Percentiles rank a stretch among this genome's conserved stretches.
Conservation (phyloP, 345 rosid species). For the Limnanthes douglasii region DNA sequence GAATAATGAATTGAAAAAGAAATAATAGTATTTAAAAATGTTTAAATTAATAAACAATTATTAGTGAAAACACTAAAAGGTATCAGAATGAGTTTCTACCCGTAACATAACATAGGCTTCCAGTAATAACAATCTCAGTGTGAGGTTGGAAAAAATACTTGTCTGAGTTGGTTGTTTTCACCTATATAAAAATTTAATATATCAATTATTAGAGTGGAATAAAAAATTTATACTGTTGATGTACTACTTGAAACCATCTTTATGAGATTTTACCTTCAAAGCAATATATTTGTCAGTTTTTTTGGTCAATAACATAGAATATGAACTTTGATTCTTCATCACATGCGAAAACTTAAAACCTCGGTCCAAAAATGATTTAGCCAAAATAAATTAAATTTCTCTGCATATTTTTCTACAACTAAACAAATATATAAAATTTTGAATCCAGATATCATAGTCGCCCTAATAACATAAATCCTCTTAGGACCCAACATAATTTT, state of each 20-base stretch:
- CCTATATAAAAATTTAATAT: constrained; percentile 37
- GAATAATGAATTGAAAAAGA: not conserved
- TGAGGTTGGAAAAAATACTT: constrained; percentile 82
- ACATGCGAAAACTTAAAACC: not conserved
- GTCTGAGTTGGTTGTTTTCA: constrained; percentile 76
- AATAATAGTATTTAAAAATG: not conserved
- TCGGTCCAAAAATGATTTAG: not conserved
- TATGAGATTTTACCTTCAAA: constrained; percentile 69
- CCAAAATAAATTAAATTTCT: not conserved
- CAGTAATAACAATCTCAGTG: constrained; percentile 50
- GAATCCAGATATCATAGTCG: no score
- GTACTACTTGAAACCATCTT: not conserved
- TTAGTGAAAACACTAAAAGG: not conserved
- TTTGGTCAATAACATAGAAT: constrained; percentile 63
- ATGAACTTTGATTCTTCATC: constrained; percentile 56
- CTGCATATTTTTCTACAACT: not conserved
- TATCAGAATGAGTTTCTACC: constrained; percentile 15
- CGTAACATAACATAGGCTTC: constrained; percentile 43
- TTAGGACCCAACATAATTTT: not conserved
- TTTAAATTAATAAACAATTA: constrained; percentile 7
- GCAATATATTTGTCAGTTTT: constrained; percentile 51
- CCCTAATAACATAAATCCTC: not conserved
- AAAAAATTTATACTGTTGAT: no score
- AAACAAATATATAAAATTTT: constrained; percentile 5
- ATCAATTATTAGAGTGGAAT: not conserved